These are phyloP conservation scores for Tephrocybe sp. DNA, from an alignment of 768 basidiomycete species.

Conservation along the genomic window DNA sequence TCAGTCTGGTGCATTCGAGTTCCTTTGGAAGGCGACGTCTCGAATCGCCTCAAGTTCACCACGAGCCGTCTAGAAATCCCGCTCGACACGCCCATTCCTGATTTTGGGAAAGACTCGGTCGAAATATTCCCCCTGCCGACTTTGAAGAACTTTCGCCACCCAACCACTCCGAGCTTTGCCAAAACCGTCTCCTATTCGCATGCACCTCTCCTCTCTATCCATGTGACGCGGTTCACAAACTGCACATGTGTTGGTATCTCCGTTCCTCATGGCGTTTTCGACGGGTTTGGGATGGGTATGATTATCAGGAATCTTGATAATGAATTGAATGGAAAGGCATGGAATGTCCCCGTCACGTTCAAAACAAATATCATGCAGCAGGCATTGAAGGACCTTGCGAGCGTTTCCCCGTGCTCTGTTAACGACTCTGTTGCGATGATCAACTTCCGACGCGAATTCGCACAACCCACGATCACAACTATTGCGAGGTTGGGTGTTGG, in stretches of 20 bases:
- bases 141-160: conserved; percentile 2
- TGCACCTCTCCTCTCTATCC: too few relatives aligned
- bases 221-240: too few relatives aligned
- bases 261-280: conserved; percentile 6
- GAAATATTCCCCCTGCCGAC: background rate
- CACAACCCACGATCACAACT: background rate
- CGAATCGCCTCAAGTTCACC: background rate
- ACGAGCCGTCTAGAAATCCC: background rate
- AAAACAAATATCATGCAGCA: conserved; percentile 1
- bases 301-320: background rate
- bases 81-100: background rate
- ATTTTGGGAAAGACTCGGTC: background rate
- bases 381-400: background rate
- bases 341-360: background rate
- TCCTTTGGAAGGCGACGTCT: background rate
- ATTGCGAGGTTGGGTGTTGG: background rate
- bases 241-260: too few relatives aligned
- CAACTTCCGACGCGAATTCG: background rate
- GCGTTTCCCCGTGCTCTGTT: background rate
- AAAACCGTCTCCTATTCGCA: background rate
- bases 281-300: conserved; percentile 4
- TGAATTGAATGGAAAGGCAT: conserved; percentile 3
- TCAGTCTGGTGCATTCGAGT: background rate
- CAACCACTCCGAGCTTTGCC: background rate
- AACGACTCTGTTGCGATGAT: background rate